phyloP scores from a whole-genome alignment of 495 filamentous ascomycete species.

The Bombardia bombarda region DNA sequence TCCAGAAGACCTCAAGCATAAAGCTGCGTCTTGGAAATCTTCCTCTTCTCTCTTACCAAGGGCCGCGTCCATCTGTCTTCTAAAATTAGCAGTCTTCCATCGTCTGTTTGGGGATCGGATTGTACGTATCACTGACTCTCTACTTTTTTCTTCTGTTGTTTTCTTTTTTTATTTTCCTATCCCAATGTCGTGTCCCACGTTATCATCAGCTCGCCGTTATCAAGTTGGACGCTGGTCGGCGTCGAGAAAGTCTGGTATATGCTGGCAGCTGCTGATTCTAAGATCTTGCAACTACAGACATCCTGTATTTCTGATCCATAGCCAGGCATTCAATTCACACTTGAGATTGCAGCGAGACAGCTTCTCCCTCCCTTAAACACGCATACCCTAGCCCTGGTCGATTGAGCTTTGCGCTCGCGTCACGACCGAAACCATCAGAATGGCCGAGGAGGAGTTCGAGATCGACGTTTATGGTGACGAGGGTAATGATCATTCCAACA shows the following conservation, averaged over 20 bases:
- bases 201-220: not conserved
- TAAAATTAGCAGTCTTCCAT: slow-evolving; percentile 13
- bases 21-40: slow-evolving; percentile 20
- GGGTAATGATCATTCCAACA: slow-evolving; percentile 75
- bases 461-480: slow-evolving; percentile 93
- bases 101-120: slow-evolving; percentile 20
- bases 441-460: slow-evolving; percentile 87
- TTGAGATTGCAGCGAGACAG: slow-evolving; percentile 11
- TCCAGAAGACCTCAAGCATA: slow-evolving; percentile 20
- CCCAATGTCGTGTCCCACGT: not conserved
- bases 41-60: slow-evolving; percentile 15
- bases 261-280: slow-evolving; percentile 17
- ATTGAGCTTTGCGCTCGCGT: too few species aligned
- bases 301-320: slow-evolving; percentile 27
- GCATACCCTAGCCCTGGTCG: too few species aligned
- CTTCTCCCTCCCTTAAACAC: slow-evolving; percentile 7
- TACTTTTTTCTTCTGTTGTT: slow-evolving; percentile 8
- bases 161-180: slow-evolving; percentile 3
- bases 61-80: slow-evolving; percentile 7
- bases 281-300: slow-evolving; percentile 12
- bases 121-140: slow-evolving; percentile 26
- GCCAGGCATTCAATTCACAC: slow-evolving; percentile 20
- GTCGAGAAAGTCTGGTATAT: slow-evolving; percentile 1
- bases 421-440: slow-evolving; percentile 9
- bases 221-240: not conserved